Evolutionary conservation across 352 stramenopile genomes (phyloP), one percentile per base, ranked within the genome.

Genomic region (Phytophthora gonapodyides): DNA sequence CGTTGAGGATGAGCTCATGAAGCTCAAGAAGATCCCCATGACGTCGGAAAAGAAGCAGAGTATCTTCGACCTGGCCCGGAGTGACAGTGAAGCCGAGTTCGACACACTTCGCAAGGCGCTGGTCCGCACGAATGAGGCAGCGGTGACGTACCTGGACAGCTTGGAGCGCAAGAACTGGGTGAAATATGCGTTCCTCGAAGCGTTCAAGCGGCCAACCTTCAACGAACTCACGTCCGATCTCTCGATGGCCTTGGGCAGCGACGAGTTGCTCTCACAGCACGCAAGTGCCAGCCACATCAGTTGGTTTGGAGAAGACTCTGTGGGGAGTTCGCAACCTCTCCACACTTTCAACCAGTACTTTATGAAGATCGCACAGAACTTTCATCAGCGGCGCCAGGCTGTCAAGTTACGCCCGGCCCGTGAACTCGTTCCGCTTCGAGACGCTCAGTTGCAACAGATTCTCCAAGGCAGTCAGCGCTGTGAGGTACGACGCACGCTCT

Each of bases 161-260:
- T 57, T 93, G 13, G 71, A 77, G 36, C 73, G 77, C 19, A 62
- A 76, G 2, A 80, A 77, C 34, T 93, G 84, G 84, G 81, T 93
- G 46, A 90, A 91, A 56, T 93, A 89, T 48, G 81, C 81, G 2
- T 93, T 93, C 52, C 48, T 89, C 7, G 81, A 89, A 33, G 61
- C 66, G 15, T 88, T 82, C 57, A 80, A 75, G 24, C 75, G 82
- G 8, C 81, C 84, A 19, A 93, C 81, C 35, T 93, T 88, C 55
- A 84, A 88, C 36, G 76, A 91, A 37, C 57, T 93, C 24, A 88
- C 84, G 45, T 85, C 75, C 1, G 84, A 93, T 47, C 59, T 93
- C 15, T 75, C 65, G 2, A 80, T 80, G 73, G 51, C 65, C 1
- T 61, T 65, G 31, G 71, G 73, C 42, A 76, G 57, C 33, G 75